Evolutionary conservation across 2,329 filamentous ascomycete genomes (phyloP), one percentile per base, ranked within the genome.

Genomic region (Aspergillaceae sp.): DNA sequence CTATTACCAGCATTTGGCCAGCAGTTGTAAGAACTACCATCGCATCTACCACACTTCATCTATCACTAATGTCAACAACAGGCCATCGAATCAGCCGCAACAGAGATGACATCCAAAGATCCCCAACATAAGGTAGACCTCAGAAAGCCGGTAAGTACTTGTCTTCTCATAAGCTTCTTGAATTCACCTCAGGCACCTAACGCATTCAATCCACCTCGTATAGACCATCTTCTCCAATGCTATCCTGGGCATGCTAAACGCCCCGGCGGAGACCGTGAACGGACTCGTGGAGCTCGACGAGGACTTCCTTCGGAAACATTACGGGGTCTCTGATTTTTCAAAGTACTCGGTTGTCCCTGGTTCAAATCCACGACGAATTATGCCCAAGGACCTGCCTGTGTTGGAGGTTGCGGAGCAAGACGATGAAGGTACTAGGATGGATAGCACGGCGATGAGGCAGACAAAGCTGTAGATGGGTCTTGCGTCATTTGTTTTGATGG

Each of bases 1-100:
- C 85, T 7, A 82, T 92, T 46, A 87, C 83, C 0, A 86, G 84
- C 53, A 77, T 94, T 4, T 94, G 88, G 88, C 87, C 87, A 7
- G 87, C 87, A 3, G 77, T 75, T 29, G 84, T 86, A 67, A 55
- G 80, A 68, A 35, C 30, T 4, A 8, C 27, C n/a, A 9, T 7
- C 41, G 26, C 8, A 34, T 8, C 11, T 19, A 11, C 19, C 19
- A 19, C 19, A 19, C 19, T 8, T 30, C 33, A 27, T 40, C 41
- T 48, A 11, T 40, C 29, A 32, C n/a, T 36, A 36, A 38, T 26
- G 26, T 9, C 4, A 29, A 6, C 28, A 43, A n/a, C 26, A 75
- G 77, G 70, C 82, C 2, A 86, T 92, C 51, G 79, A 90, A 58
- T 88, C 83, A 4, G 86, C 82, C 4, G 86, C 87, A 3, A 91